Evolutionary conservation across 129 eudicot genomes (phyloP).

Genomic region (Chrysanthemum lavandulifolium): DNA sequence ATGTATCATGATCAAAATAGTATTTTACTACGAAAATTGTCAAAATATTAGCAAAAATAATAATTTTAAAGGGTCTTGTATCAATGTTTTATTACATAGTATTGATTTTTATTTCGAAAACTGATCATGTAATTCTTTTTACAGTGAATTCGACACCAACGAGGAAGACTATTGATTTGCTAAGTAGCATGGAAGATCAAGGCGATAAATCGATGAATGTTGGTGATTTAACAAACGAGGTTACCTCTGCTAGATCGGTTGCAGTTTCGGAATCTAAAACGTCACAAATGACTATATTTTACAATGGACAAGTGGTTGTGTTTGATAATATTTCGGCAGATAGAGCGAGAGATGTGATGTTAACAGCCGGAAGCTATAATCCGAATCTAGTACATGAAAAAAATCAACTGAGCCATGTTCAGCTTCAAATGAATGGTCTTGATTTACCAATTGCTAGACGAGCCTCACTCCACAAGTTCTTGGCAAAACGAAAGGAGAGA

Average conservation of each 20-base stretch:
- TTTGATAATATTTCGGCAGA: constrained; percentile 52
- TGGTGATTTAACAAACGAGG: constrained; percentile 16
- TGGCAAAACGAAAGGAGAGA: constrained; percentile 70
- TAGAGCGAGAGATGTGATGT: constrained; percentile 42
- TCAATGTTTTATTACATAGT: not conserved
- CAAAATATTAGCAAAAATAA: too few relatives aligned
- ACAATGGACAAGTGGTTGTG: constrained; percentile 53
- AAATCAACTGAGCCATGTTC: constrained; percentile 1
- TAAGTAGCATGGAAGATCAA: constrained; percentile 26
- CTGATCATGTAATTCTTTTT: not conserved
- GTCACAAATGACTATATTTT: constrained; percentile 65
- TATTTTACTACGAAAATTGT: too few relatives aligned
- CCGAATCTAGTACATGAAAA: too few relatives aligned
- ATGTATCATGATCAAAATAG: too few relatives aligned
- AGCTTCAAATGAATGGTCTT: constrained; percentile 10
- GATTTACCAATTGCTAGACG: constrained; percentile 70
- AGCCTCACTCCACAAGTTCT: constrained; percentile 61
- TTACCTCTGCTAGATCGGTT: constrained; percentile 23
- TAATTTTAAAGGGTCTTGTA: not conserved
- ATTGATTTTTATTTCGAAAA: not conserved
- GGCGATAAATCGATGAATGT: not conserved
- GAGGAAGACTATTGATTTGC: constrained; percentile 25
- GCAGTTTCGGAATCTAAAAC: constrained; percentile 23
- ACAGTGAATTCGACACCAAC: constrained; percentile 24
- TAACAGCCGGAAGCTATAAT: constrained; percentile 20